phyloP scores from a whole-genome alignment of 2,329 filamentous ascomycete genomes.

The Tympanopsis confertula region DNA sequence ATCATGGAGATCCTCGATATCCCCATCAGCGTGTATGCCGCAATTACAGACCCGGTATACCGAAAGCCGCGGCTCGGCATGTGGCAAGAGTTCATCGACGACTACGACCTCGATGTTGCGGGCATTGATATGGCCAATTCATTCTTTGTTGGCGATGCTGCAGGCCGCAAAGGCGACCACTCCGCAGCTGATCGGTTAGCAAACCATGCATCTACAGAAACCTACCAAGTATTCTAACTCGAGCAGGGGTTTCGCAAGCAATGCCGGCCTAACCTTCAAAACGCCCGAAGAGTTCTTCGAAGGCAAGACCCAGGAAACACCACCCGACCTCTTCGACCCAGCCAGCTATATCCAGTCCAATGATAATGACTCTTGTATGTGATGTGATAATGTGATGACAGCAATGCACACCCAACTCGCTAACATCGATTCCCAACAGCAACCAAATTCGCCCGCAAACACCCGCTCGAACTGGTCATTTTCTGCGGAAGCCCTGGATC shows the following conservation, averaged over 20 bases:
- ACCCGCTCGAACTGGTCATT: constrained; percentile 36
- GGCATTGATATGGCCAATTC: constrained; percentile 60
- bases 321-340: constrained; percentile 63
- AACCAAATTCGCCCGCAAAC: constrained; percentile 9
- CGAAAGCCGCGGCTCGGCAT: constrained; percentile 82
- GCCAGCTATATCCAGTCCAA: constrained; percentile 34
- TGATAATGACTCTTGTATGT: constrained; percentile 1
- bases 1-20: constrained; percentile 64
- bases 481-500: constrained; percentile 82
- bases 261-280: constrained; percentile 67
- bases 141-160: constrained; percentile 84
- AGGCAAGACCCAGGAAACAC: constrained; percentile 51
- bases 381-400: constrained; percentile 3
- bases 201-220: constrained; percentile 49
- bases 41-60: constrained; percentile 69
- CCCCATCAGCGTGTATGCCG: constrained; percentile 73
- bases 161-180: constrained; percentile 38
- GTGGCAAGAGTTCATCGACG: constrained; percentile 58
- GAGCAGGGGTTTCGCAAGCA: constrained; percentile 52
- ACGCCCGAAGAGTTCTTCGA: constrained; percentile 93
- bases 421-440: too few relatives aligned
- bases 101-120: constrained; percentile 43
- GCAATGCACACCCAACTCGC: constrained; percentile 6
- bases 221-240: constrained; percentile 3
- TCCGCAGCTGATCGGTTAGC: constrained; percentile 32